Evolutionary conservation across 1,284 basidiomycete genomes (phyloP).

Genomic region (Cutaneotrichosporon spelunceum): DNA sequence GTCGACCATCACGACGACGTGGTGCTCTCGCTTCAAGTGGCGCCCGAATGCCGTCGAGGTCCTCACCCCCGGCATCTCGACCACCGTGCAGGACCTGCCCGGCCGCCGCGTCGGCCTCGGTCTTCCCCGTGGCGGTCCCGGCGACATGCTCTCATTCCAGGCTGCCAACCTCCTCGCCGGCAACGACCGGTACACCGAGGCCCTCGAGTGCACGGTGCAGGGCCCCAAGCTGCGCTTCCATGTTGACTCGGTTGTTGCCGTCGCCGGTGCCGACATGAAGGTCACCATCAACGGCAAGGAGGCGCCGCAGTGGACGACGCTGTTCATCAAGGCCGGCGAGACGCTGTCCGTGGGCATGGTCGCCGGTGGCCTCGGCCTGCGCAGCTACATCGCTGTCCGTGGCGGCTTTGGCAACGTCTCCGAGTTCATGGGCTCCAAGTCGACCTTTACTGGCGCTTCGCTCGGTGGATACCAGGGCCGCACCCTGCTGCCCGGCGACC

Average conservation of each 20-base stretch:
- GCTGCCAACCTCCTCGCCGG: constrained; percentile 63
- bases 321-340: constrained; percentile 55
- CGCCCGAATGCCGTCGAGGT: constrained; percentile 58
- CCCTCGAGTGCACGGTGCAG: constrained; percentile 57
- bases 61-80: constrained; percentile 60
- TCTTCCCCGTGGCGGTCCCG: constrained; percentile 65
- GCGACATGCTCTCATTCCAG: constrained; percentile 62
- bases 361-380: constrained; percentile 55
- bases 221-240: constrained; percentile 56
- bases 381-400: constrained; percentile 60
- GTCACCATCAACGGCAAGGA: constrained; percentile 55
- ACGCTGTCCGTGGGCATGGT: constrained; percentile 53
- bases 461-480: constrained; percentile 54
- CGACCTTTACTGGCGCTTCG: constrained; percentile 36
- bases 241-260: constrained; percentile 56
- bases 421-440: constrained; percentile 58
- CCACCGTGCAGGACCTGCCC: constrained; percentile 64
- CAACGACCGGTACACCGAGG: constrained; percentile 59
- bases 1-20: constrained; percentile 59
- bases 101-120: constrained; percentile 61
- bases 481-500: constrained; percentile 53
- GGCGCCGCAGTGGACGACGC: constrained; percentile 57
- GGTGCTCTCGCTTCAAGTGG: constrained; percentile 52
- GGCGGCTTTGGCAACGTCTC: constrained; percentile 62
- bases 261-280: constrained; percentile 58